Evolutionary conservation across 345 rosid genomes (phyloP), one percentile per base, ranked within the genome.

Genomic region (Durio zibethinus): DNA sequence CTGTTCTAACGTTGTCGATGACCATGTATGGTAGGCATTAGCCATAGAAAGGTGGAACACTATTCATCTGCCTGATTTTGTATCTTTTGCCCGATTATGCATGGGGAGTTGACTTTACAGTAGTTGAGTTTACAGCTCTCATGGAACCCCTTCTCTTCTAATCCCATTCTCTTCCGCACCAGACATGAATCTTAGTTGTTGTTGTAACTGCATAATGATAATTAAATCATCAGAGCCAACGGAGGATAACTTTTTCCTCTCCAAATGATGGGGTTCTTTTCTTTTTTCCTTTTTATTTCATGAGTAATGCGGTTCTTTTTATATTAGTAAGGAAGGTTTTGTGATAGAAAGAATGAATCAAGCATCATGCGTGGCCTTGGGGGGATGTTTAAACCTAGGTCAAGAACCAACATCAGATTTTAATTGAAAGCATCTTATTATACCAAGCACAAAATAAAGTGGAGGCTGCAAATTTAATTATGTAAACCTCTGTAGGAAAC

Each of bases 191-290:
- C 80, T 90, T 74, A 91, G 69, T 83, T 87, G 94, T 79, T 87
- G 90, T 68, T 83, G 96, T 82, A 93, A 78, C 97, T 93, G 94
- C 70, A 71, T 75, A 52, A 79, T 31, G 75, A 31, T 23, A 45
- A 83, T 40, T 63, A 73, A 65, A 50, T 2, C 3, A 48, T 71
- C 4, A 47, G 59, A 69, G 54, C 20, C 6, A 25, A 25, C 2
- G 1, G 35, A 33, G 4, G 4, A 45, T 42, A 64, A 12, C 18
- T 14, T 40, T 12, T 60, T 38, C 40, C 21, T 62, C 66, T 15
- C 38, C 4, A 8, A 11, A 31, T 62, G n/a, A 29, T 62, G 21
- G 10, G 9, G 10, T 31, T n/a, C n/a, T n/a, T n/a, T n/a, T n/a
- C n/a, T n/a, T n/a, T n/a, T n/a, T n/a, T n/a, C n/a, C n/a, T n/a